These are phyloP conservation scores for Alternaria atra DNA, from an alignment of 2,329 filamentous ascomycete genomes.

Conservation along the genomic window DNA sequence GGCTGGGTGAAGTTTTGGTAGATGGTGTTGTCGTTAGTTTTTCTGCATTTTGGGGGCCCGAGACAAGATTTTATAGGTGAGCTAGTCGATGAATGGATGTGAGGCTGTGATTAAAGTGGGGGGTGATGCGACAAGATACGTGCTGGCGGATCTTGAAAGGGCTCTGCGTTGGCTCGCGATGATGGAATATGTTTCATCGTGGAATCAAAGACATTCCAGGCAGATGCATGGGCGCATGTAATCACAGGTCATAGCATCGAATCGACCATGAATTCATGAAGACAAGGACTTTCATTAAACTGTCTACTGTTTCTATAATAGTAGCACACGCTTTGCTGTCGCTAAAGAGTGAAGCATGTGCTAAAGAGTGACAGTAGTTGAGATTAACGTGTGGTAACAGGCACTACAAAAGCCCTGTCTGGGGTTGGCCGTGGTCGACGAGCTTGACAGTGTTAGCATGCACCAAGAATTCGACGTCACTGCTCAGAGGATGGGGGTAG, in stretches of 20 bases:
- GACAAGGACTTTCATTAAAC: constrained; percentile 1
- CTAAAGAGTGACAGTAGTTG: constrained; percentile 10
- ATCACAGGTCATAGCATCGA: background rate
- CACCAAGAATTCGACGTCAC: background rate
- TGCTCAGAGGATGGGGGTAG: background rate
- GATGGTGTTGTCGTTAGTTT: background rate
- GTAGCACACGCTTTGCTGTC: background rate
- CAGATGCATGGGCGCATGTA: background rate
- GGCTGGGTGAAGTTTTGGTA: background rate
- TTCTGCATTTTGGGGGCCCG: background rate
- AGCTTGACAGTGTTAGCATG: background rate
- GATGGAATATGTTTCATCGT: background rate
- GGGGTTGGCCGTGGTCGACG: background rate
- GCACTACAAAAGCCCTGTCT: background rate
- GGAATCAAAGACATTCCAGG: background rate
- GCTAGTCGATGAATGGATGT: background rate
- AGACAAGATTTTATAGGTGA: background rate
- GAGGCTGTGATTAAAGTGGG: background rate
- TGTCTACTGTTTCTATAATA: constrained; percentile 1
- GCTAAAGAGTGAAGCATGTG: background rate
- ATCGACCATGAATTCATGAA: background rate
- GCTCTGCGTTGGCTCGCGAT: background rate
- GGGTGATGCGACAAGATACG: background rate
- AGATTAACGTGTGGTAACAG: background rate
- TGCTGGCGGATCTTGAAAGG: background rate